Percentiles rank a stretch among this genome's conserved stretches.
phyloP scores from a whole-genome alignment of 257 asterid genomes.

The Parsonsia alboflavescens region DNA sequence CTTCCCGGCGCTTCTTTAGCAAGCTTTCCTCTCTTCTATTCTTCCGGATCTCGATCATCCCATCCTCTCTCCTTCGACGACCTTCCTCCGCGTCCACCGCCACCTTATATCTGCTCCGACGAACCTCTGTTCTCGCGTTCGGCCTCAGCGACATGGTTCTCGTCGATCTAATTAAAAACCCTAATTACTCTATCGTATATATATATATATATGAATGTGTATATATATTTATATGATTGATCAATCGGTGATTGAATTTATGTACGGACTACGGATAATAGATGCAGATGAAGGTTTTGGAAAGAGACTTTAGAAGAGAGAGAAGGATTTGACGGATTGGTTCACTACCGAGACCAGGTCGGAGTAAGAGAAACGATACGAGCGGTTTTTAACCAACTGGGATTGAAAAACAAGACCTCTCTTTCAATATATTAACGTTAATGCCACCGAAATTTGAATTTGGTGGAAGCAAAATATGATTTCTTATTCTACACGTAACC shows the following conservation, averaged over 20 bases:
- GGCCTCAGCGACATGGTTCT: constrained; percentile 87
- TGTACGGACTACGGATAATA: background rate
- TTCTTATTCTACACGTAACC: constrained; percentile 3
- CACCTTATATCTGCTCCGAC: constrained; percentile 94
- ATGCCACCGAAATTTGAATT: constrained; percentile 30
- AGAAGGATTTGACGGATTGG: background rate
- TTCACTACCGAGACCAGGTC: background rate
- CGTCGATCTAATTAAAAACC: constrained; percentile 25
- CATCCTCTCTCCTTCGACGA: constrained; percentile 84
- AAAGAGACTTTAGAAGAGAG: background rate
- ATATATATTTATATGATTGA: background rate
- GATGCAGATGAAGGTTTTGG: background rate
- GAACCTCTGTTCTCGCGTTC: constrained; percentile 69
- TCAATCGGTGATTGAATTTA: background rate
- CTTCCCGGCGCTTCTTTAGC: constrained; percentile 93
- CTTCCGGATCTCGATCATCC: constrained; percentile 97
- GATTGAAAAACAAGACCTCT: background rate
- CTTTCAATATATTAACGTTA: constrained; percentile 21
- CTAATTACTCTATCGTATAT: background rate
- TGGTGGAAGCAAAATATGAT: background rate
- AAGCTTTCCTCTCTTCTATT: constrained; percentile 76
- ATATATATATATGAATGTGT: background rate
- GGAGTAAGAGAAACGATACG: constrained; percentile 3
- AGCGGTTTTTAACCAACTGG: constrained; percentile 23
- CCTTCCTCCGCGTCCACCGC: constrained; percentile 98